phyloP scores from a whole-genome alignment of 2,329 filamentous ascomycete species.

The Lomentospora prolificans region DNA sequence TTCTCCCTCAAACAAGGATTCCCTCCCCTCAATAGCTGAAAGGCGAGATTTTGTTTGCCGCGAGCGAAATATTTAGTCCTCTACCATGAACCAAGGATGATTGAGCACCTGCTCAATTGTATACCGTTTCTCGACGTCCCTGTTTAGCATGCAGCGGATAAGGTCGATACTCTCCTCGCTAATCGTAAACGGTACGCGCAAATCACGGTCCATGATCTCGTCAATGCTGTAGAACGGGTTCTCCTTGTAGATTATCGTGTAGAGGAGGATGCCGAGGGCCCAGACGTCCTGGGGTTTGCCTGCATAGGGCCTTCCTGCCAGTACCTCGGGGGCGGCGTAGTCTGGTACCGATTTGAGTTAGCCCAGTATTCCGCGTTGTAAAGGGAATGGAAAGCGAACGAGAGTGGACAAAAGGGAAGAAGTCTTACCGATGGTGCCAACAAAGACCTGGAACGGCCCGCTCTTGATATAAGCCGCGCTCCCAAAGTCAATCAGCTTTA shows the following conservation, averaged over 20 bases:
- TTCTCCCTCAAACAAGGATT: neutral
- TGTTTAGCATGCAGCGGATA: constrained; percentile 83
- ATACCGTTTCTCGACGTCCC: constrained; percentile 72
- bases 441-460: constrained; percentile 97
- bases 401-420: neutral
- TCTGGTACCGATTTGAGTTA: constrained; percentile 50
- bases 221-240: constrained; percentile 99
- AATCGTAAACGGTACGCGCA: constrained; percentile 80
- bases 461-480: constrained; percentile 98
- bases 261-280: constrained; percentile 92
- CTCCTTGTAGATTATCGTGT: constrained; percentile 99
- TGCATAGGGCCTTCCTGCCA: constrained; percentile 82
- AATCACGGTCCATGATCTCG: constrained; percentile 95
- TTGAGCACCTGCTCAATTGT: constrained; percentile 82
- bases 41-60: neutral
- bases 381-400: neutral
- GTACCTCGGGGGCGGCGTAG: constrained; percentile 95
- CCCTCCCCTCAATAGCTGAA: neutral
- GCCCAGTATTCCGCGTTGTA: neutral
- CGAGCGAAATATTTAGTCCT: too few species aligned
- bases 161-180: constrained; percentile 90
- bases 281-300: constrained; percentile 98
- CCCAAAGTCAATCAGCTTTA: constrained; percentile 97
- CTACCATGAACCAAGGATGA: constrained; percentile 64
- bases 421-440: constrained; percentile 88